Percentiles rank a stretch among this genome's conserved stretches.
Evolutionary conservation across 345 rosid genomes (phyloP).

Genomic region (Trapa bicornis): DNA sequence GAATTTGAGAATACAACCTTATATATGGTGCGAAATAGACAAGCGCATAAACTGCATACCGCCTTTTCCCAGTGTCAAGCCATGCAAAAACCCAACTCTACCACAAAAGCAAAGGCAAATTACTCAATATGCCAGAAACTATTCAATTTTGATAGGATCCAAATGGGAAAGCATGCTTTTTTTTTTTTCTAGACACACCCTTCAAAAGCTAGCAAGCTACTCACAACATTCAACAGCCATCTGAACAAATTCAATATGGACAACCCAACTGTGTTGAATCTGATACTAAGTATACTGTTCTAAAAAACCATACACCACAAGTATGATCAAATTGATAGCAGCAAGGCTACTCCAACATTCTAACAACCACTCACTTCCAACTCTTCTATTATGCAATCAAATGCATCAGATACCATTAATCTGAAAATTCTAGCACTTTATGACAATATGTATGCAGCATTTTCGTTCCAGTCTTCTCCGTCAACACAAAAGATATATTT

Average conservation of each 20-base stretch:
- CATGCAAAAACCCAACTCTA: constrained; percentile 98
- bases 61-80: constrained; percentile 83
- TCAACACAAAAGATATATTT: background rate
- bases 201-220: background rate
- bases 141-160: too few species aligned
- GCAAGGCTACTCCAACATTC: background rate
- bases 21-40: constrained; percentile 78
- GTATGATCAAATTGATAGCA: background rate
- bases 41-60: constrained; percentile 61
- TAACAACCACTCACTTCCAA: background rate
- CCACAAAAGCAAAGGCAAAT: background rate
- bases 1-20: constrained; percentile 26
- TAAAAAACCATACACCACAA: background rate
- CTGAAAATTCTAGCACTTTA: background rate
- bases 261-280: background rate
- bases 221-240: background rate
- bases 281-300: background rate
- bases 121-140: background rate
- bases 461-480: background rate
- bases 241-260: background rate
- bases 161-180: too few species aligned
- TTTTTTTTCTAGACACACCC: too few species aligned
- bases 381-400: background rate
- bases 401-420: background rate
- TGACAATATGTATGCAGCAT: background rate